phyloP scores from a whole-genome alignment of 306 rosid genomes.

The Castanea crenata region DNA sequence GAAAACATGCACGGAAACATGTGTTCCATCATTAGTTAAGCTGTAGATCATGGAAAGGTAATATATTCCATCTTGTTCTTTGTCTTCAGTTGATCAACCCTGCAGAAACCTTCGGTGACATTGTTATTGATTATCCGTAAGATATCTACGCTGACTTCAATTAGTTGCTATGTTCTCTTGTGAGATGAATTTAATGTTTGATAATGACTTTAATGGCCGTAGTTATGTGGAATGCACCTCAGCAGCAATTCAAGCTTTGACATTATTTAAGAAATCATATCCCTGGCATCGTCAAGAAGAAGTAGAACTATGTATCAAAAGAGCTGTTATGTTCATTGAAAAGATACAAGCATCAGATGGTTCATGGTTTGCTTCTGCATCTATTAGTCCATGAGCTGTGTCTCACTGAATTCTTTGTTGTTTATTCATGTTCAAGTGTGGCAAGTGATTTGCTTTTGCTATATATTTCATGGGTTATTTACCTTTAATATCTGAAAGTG shows the following conservation, averaged over 20 bases:
- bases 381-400: neutral
- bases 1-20: neutral
- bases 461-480: slow-evolving; percentile 5
- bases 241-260: slow-evolving; percentile 81
- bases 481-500: slow-evolving; percentile 31
- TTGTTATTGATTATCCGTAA: slow-evolving; percentile 94
- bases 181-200: neutral
- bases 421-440: slow-evolving; percentile 16
- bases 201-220: slow-evolving; percentile 3
- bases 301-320: slow-evolving; percentile 54
- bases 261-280: slow-evolving; percentile 50
- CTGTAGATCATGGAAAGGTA: slow-evolving; percentile 4
- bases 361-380: slow-evolving; percentile 66
- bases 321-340: slow-evolving; percentile 55
- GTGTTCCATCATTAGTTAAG: neutral
- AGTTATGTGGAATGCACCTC: slow-evolving; percentile 93
- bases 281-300: slow-evolving; percentile 70
- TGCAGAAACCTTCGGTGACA: slow-evolving; percentile 96
- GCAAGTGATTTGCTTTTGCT: slow-evolving; percentile 1
- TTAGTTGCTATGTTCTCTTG: slow-evolving; percentile 5
- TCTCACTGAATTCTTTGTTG: slow-evolving; percentile 1
- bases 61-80: slow-evolving; percentile 19
- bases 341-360: slow-evolving; percentile 70
- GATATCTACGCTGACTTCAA: slow-evolving; percentile 36
- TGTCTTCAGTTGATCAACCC: slow-evolving; percentile 79